Percentiles rank a stretch among this genome's conserved stretches.
phyloP scores from a whole-genome alignment of 2,329 filamentous ascomycete genomes.

The Endoconidiophora laricicola region DNA sequence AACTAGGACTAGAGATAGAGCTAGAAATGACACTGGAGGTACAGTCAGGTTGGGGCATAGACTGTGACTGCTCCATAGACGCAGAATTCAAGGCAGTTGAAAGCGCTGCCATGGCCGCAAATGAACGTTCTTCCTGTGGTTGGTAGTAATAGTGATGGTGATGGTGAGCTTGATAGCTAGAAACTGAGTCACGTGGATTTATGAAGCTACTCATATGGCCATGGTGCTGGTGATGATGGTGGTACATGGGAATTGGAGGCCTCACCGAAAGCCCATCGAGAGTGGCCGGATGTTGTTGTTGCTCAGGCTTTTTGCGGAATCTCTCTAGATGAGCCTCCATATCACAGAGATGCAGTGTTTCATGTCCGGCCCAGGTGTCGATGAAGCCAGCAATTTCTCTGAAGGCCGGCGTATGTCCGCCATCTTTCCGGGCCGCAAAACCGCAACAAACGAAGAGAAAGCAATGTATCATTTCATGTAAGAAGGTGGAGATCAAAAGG shows the following conservation, averaged over 20 bases:
- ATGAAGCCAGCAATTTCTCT: constrained; percentile 41
- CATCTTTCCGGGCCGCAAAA: constrained; percentile 35
- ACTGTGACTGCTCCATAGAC: too few relatives aligned
- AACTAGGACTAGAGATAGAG: too few relatives aligned
- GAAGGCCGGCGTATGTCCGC: constrained; percentile 46
- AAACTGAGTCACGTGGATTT: constrained; percentile 2
- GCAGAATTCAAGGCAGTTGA: too few relatives aligned
- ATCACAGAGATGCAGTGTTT: constrained; percentile 36
- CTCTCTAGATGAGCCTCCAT: constrained; percentile 45
- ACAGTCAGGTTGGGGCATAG: too few relatives aligned
- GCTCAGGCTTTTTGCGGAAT: constrained; percentile 23
- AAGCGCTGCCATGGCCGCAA: background rate
- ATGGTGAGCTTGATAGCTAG: constrained; percentile 7
- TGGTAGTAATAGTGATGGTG: constrained; percentile 9
- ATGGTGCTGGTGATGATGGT: too few relatives aligned
- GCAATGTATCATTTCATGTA: constrained; percentile 52
- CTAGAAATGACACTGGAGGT: too few relatives aligned
- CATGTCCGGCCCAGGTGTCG: constrained; percentile 42
- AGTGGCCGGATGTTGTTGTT: too few relatives aligned
- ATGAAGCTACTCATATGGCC: too few relatives aligned
- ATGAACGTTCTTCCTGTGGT: background rate
- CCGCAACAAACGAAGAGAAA: constrained; percentile 48
- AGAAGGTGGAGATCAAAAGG: constrained; percentile 45
- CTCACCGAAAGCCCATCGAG: too few relatives aligned
- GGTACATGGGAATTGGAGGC: too few relatives aligned